A percentile compares a stretch with the other conserved stretches of the same genome.
Evolutionary conservation across 2,329 filamentous ascomycete genomes (phyloP).

Genomic region (Falciphora oryzae): DNA sequence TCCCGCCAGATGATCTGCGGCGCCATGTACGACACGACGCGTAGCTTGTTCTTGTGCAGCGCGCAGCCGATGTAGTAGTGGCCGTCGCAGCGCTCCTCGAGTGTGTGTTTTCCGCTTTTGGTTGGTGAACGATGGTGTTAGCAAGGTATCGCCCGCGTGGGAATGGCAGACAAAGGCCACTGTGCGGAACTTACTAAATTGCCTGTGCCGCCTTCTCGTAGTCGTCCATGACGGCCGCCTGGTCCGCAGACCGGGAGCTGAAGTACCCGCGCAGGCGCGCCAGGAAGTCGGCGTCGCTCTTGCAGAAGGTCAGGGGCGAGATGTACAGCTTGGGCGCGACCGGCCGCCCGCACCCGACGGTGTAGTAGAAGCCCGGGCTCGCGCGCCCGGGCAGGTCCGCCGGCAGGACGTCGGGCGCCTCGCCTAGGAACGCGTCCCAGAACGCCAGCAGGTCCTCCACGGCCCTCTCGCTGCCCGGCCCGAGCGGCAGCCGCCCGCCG

Average conservation of each 20-base stretch:
- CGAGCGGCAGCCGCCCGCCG: slow-evolving; percentile 16
- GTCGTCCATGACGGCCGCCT: slow-evolving; percentile 16
- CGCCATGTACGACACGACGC: slow-evolving; percentile 1
- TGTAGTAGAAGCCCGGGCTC: slow-evolving; percentile 21
- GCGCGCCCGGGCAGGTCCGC: slow-evolving; percentile 16
- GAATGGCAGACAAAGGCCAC: not conserved
- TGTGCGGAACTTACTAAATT: slow-evolving; percentile 11
- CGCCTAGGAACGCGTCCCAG: slow-evolving; percentile 19
- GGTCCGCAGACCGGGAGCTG: slow-evolving; percentile 14
- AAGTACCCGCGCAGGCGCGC: slow-evolving; percentile 18
- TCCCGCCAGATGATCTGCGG: slow-evolving; percentile 1
- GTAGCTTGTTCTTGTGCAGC: not conserved
- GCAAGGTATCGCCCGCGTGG: not conserved
- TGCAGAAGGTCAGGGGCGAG: slow-evolving; percentile 19
- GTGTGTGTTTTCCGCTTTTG: not conserved
- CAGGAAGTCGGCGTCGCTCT: slow-evolving; percentile 20
- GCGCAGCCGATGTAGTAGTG: slow-evolving; percentile 6
- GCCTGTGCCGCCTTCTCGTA: slow-evolving; percentile 18
- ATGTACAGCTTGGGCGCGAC: slow-evolving; percentile 20
- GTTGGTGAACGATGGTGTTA: no score
- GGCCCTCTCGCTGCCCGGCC: slow-evolving; percentile 12
- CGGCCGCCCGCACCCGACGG: slow-evolving; percentile 17
- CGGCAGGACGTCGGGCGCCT: slow-evolving; percentile 17
- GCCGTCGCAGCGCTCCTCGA: not conserved
- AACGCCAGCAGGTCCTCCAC: slow-evolving; percentile 18